Percentiles rank a stretch among this genome's conserved stretches.
Conservation (phyloP, 148 eudicot species). For the Persicaria tinctoria region DNA sequence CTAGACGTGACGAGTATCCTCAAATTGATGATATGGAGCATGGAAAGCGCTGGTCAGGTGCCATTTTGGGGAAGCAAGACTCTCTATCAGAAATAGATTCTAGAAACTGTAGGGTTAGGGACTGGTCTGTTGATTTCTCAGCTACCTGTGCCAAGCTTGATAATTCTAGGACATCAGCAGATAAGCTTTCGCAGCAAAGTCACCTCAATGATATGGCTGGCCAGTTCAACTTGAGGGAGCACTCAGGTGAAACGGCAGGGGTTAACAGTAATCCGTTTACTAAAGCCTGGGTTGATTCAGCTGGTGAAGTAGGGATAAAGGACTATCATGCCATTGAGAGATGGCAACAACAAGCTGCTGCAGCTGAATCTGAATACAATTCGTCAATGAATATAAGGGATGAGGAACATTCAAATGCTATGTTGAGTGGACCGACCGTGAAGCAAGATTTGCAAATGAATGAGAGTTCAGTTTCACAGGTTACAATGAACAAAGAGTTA, state of each 20-base stretch:
- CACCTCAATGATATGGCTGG: constrained; percentile 67
- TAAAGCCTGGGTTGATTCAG: constrained; percentile 96
- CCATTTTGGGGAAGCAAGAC: constrained; percentile 67
- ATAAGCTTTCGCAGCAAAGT: constrained; percentile 71
- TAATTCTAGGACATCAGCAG: constrained; percentile 52
- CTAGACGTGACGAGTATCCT: constrained; percentile 75
- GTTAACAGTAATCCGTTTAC: constrained; percentile 69
- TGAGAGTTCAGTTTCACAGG: constrained; percentile 81
- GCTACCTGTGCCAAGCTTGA: constrained; percentile 77
- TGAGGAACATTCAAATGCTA: constrained; percentile 75
- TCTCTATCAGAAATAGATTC: constrained; percentile 89
- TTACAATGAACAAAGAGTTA: constrained; percentile 68
- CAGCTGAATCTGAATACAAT: constrained; percentile 72
- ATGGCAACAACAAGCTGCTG: constrained; percentile 99
- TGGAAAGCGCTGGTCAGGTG: constrained; percentile 62
- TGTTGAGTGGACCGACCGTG: constrained; percentile 29
- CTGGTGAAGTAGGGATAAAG: constrained; percentile 67
- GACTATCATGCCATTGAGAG: constrained; percentile 91
- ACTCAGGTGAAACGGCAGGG: constrained; percentile 83
- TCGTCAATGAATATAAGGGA: constrained; percentile 46
- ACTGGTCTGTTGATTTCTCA: constrained; percentile 93
- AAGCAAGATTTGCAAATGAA: constrained; percentile 38
- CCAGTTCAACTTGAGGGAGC: constrained; percentile 58
- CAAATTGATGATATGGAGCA: constrained; percentile 65
- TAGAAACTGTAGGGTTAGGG: constrained; percentile 94